A percentile compares a stretch with the other conserved stretches of the same genome.
These are phyloP conservation scores for Pelomyxa schiedti DNA, from an alignment of 78 protist species.

Conservation along the genomic window DNA sequence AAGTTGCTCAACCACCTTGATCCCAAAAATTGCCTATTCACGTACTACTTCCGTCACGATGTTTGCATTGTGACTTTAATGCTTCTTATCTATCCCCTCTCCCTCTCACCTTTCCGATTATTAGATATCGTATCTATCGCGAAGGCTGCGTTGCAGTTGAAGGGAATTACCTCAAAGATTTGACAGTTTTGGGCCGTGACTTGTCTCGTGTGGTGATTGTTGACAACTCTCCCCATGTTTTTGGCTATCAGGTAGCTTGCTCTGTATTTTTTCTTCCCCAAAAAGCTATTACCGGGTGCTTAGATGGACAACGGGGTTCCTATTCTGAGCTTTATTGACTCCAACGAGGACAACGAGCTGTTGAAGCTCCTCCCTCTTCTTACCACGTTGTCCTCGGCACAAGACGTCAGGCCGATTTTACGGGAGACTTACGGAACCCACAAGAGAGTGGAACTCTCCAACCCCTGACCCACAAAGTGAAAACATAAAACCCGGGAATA, in stretches of 20 bases:
- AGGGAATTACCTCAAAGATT: conserved; percentile 79
- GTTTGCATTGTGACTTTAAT: background rate
- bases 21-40: conserved; percentile 28
- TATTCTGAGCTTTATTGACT: conserved; percentile 59
- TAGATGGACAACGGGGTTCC: conserved; percentile 72
- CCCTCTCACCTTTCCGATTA: background rate
- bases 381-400: conserved; percentile 5
- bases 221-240: conserved; percentile 88
- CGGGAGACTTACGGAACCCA: conserved; percentile 9
- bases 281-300: background rate
- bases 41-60: conserved; percentile 4
- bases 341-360: conserved; percentile 53
- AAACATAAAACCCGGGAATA: too few species aligned
- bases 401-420: conserved; percentile 55
- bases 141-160: conserved; percentile 65
- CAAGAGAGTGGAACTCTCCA: background rate
- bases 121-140: conserved; percentile 60
- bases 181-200: conserved; percentile 67
- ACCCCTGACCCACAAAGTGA: too few species aligned
- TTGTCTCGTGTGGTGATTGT: conserved; percentile 45
- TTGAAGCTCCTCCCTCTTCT: conserved; percentile 54
- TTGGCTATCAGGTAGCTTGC: conserved; percentile 59
- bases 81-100: background rate
- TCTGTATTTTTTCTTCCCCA: background rate
- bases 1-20: conserved; percentile 62